Evolutionary conservation across 352 stramenopile genomes (phyloP).

Genomic region (Globisporangium iwayamae): DNA sequence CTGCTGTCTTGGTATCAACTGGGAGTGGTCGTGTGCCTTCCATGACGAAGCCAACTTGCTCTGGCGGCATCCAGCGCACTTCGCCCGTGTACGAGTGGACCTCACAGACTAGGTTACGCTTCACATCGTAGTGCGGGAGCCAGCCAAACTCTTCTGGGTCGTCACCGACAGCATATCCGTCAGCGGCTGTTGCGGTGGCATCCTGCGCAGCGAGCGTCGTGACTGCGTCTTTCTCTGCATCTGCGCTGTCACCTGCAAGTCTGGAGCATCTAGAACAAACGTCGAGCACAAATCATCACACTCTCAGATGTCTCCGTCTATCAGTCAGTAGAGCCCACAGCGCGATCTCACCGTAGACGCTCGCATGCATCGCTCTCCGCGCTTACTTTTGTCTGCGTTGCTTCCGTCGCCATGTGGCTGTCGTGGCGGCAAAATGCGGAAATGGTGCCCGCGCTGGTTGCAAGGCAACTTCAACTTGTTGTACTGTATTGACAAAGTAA

Average conservation of each 20-base stretch:
- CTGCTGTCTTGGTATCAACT: neutral
- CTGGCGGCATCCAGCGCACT: conserved; percentile 59
- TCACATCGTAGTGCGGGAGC: conserved; percentile 43
- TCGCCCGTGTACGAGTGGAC: conserved; percentile 71
- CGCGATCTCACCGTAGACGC: too few species aligned
- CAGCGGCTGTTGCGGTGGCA: too few species aligned
- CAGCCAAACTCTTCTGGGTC: conserved; percentile 44
- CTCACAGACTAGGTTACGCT: conserved; percentile 49
- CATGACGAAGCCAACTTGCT: conserved; percentile 48
- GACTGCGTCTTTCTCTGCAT: neutral
- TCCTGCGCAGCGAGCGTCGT: neutral
- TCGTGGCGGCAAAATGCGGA: too few species aligned
- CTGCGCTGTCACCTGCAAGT: neutral
- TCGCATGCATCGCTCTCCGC: too few species aligned
- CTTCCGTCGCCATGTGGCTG: too few species aligned
- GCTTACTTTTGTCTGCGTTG: too few species aligned
- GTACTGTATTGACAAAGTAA: too few species aligned
- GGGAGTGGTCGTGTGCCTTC: conserved; percentile 39
- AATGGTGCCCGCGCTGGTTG: too few species aligned
- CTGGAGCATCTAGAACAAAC: neutral
- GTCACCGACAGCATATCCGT: too few species aligned
- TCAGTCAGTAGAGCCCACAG: neutral
- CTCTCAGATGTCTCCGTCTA: neutral
- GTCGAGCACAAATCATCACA: neutral
- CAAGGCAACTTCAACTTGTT: too few species aligned